phyloP scores from a whole-genome alignment of 805 yeast species.

The Metschnikowia peoriensis region DNA sequence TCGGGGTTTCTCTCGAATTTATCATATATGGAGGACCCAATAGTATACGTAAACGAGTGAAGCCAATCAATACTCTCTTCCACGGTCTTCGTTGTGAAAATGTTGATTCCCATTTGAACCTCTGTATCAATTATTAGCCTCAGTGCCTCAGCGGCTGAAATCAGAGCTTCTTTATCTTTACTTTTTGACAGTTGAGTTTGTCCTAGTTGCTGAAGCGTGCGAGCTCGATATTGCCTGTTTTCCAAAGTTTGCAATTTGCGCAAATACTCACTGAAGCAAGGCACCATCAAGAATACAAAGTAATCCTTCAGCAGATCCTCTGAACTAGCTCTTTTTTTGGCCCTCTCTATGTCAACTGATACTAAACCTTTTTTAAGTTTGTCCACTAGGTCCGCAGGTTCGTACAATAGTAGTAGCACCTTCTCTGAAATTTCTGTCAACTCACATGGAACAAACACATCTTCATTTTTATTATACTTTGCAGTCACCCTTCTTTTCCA shows the following conservation, averaged over 20 bases:
- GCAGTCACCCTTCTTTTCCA: conserved; percentile 54
- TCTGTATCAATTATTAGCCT: conserved; percentile 44
- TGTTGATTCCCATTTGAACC: conserved; percentile 45
- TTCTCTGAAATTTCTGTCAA: conserved; percentile 43
- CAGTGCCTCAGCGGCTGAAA: conserved; percentile 36
- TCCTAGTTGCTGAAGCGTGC: conserved; percentile 14
- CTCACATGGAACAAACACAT: conserved; percentile 54
- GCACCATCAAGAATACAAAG: conserved; percentile 43
- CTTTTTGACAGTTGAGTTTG: conserved; percentile 1
- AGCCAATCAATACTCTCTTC: conserved; percentile 53
- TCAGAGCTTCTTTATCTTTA: conserved; percentile 2
- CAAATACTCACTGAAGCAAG: conserved; percentile 48
- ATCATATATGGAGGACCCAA: conserved; percentile 49
- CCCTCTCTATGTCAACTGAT: conserved; percentile 8
- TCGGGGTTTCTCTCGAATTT: conserved; percentile 52
- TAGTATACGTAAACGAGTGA: conserved; percentile 54
- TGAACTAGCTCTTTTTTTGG: conserved; percentile 6
- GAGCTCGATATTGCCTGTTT: conserved; percentile 42
- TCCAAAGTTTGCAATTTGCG: conserved; percentile 43
- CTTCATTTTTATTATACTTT: conserved; percentile 46
- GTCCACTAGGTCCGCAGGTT: conserved; percentile 44
- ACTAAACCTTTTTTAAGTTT: conserved; percentile 14
- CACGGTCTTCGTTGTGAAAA: conserved; percentile 48
- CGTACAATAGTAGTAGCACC: conserved; percentile 43
- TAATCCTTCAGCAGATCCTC: conserved; percentile 24